Conservation (phyloP, 352 stramenopile species). For the Phytophthora gonapodyides region DNA sequence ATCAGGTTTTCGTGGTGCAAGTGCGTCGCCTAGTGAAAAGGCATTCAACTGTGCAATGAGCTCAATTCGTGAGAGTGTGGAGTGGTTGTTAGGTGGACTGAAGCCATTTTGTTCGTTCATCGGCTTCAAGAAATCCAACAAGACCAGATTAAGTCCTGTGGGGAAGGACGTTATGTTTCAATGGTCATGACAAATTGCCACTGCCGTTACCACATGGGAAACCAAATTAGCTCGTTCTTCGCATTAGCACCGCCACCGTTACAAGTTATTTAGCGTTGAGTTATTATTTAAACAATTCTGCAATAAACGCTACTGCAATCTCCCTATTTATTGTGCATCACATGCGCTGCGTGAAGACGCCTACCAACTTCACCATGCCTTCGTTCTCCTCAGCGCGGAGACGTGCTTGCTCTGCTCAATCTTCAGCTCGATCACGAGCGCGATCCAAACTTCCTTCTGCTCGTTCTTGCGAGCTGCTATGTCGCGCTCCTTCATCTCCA, state of each 20-base stretch:
- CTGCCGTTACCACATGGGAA: not conserved
- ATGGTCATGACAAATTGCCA: constrained; percentile 3
- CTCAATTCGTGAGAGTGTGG: constrained; percentile 6
- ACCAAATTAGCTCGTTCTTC: constrained; percentile 5
- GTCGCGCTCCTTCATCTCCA: constrained; percentile 7
- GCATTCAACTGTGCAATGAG: constrained; percentile 10
- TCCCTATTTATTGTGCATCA: not conserved
- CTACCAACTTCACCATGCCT: constrained; percentile 5
- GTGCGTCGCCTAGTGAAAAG: not conserved
- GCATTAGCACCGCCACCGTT: not conserved
- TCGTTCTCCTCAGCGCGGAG: constrained; percentile 6
- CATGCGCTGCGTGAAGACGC: constrained; percentile 5
- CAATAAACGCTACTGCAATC: not conserved
- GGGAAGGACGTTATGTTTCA: constrained; percentile 6
- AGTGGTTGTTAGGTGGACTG: not conserved
- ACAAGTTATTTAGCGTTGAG: constrained; percentile 6
- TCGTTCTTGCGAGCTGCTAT: constrained; percentile 1
- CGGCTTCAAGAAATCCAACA: constrained; percentile 7
- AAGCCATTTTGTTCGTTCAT: constrained; percentile 3
- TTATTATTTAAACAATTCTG: not conserved
- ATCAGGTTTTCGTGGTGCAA: constrained; percentile 3
- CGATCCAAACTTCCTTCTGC: not conserved
- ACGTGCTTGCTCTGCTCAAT: constrained; percentile 3
- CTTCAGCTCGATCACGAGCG: constrained; percentile 2
- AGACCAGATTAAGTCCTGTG: constrained; percentile 6